A percentile compares a stretch with the other conserved stretches of the same genome.
Conservation (phyloP, 352 stramenopile genomes). For the Pythium aquatile region DNA sequence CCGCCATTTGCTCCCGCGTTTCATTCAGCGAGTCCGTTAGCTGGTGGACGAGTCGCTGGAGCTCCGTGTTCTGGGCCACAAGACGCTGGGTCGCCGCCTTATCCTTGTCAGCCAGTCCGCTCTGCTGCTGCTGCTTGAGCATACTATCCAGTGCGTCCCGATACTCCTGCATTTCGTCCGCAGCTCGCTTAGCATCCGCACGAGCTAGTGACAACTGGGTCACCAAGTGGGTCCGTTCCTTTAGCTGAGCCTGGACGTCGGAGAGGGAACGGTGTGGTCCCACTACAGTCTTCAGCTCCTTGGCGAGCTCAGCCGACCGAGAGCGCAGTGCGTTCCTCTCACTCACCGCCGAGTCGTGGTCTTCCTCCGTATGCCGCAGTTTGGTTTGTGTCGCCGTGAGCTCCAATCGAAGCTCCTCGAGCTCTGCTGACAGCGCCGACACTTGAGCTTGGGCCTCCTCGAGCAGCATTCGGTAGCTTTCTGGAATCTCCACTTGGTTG, state of each 20-base stretch:
- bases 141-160: constrained; percentile 55
- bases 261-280: constrained; percentile 44
- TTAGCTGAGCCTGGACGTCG: constrained; percentile 52
- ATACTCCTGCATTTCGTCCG: constrained; percentile 58
- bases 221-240: constrained; percentile 56
- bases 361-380: constrained; percentile 33
- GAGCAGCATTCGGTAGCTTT: constrained; percentile 31
- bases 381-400: constrained; percentile 31
- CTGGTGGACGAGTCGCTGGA: constrained; percentile 73
- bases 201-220: constrained; percentile 51
- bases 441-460: constrained; percentile 24
- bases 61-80: constrained; percentile 57
- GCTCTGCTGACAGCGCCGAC: constrained; percentile 21
- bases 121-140: constrained; percentile 38
- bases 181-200: constrained; percentile 50
- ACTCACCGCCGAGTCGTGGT: constrained; percentile 26
- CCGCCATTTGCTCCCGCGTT: constrained; percentile 63
- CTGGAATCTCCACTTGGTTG: constrained; percentile 19
- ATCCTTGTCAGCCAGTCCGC: constrained; percentile 56
- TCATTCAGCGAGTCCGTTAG: constrained; percentile 72
- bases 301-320: constrained; percentile 47
- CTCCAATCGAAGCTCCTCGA: constrained; percentile 44
- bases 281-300: constrained; percentile 63
- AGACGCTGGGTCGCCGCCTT: constrained; percentile 56
- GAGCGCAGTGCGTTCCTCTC: constrained; percentile 66